These are phyloP conservation scores for Coniochaeta pulveracea DNA, from an alignment of 2,329 filamentous ascomycete genomes.

Conservation along the genomic window DNA sequence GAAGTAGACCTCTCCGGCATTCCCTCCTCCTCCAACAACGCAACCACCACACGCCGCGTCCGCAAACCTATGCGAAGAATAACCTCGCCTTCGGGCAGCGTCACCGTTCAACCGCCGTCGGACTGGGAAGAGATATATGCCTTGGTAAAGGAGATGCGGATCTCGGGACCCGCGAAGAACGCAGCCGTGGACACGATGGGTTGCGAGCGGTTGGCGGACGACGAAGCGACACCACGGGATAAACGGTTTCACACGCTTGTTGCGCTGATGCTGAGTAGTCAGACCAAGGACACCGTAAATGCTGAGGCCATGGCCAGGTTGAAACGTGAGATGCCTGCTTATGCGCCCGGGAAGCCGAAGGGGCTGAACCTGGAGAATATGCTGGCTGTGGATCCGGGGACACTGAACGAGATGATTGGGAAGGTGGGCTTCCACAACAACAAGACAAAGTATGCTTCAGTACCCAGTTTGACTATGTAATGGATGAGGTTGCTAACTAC, in stretches of 20 bases:
- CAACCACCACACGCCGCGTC: slow-evolving; percentile 11
- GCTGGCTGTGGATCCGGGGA: slow-evolving; percentile 54
- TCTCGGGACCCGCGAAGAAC: slow-evolving; percentile 41
- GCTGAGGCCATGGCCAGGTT: slow-evolving; percentile 71
- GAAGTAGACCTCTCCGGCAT: slow-evolving; percentile 17
- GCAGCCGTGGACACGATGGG: slow-evolving; percentile 98
- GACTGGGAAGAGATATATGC: slow-evolving; percentile 80
- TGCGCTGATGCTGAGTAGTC: slow-evolving; percentile 80
- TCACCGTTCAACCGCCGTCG: slow-evolving; percentile 48
- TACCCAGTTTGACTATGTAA: not conserved
- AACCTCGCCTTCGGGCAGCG: slow-evolving; percentile 12
- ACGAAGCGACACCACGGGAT: slow-evolving; percentile 35
- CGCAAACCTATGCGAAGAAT: slow-evolving; percentile 33
- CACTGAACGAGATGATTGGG: slow-evolving; percentile 63
- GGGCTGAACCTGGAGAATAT: slow-evolving; percentile 68
- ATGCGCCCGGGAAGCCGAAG: slow-evolving; percentile 26
- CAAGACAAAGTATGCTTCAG: slow-evolving; percentile 59
- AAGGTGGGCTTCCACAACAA: slow-evolving; percentile 92
- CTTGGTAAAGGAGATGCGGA: slow-evolving; percentile 66
- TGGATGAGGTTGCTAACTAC: not conserved
- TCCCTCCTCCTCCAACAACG: slow-evolving; percentile 11
- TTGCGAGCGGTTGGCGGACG: slow-evolving; percentile 63
- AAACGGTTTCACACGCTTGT: slow-evolving; percentile 79
- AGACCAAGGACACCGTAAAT: slow-evolving; percentile 89
- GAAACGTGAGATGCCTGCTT: slow-evolving; percentile 58